Evolutionary conservation across 75 land plant genomes (phyloP), one percentile per base, ranked within the genome.

Genomic region (Picea sitchensis): DNA sequence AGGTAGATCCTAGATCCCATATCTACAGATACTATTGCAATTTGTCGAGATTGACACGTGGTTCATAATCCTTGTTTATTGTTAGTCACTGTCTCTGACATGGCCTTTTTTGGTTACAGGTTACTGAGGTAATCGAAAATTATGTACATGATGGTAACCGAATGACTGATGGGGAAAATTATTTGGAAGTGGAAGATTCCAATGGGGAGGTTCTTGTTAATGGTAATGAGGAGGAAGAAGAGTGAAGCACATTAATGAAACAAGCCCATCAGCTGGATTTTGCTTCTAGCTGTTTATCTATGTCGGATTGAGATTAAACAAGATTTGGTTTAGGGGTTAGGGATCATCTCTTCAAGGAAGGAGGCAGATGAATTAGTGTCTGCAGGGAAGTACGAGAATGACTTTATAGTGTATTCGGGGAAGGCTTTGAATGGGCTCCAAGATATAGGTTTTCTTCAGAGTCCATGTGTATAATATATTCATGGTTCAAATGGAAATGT

Each of bases 191-290:
- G 11, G 65, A 63, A 63, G 65, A 63, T 63, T 63, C 65, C 23
- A 63, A 73, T 73, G 75, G 75, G 6, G 75, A 51, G 75, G 78
- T 76, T 31, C 78, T 76, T 44, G 78, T 76, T 21, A 76, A 76
- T 76, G 78, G 78, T 58, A 51, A 76, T 76, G 78, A 12, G 32
- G 36, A 58, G 21, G 59, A 44, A 51, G 78, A 47, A 76, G 17
- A 47, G 59, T 9, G 65, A 63, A 26, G 7, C 11, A 23, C 65
- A 21, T 7, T 63, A 63, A 23, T 63, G 11, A 63, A 7, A 9
- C 11, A 21, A 26, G 26, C 26, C 65, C 13, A n/a, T 23, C 65
- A 63, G 21, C 32, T 63, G 21, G 26, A n/a, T 21, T 2, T 62
- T 62, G 65, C 65, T 62, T 31, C 65, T 62, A 23, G 9, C 26